Evolutionary conservation across 257 asterid genomes (phyloP), one percentile per base, ranked within the genome.

Genomic region (Leonotis leonurus): DNA sequence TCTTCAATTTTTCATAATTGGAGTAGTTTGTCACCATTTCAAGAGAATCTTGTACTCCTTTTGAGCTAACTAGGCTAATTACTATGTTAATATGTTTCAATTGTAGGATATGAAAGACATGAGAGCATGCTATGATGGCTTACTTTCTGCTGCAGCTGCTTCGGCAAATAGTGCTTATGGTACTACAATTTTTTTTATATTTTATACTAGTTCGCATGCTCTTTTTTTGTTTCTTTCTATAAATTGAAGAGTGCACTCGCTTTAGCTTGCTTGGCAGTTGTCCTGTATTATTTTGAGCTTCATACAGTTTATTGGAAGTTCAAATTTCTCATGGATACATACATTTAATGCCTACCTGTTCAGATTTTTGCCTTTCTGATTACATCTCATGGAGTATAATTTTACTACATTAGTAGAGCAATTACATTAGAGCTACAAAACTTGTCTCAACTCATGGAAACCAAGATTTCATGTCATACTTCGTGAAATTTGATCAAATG

Each of bases 101-200:
- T 76, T 65, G 63, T 80, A 89, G 95, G 95, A 89, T 70, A 87
- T 90, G 95, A 85, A 83, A 60, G 96, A 90, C 70, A 87, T 90
- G 95, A 78, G 89, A 75, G 74, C 78, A 55, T 85, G 96, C 81
- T 90, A 82, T 58, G 97, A 90, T 78, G 81, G 90, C 68, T 73
- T 90, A 46, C 97, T 90, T 60, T 90, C 93, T 65, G 97, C 97
- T 2, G 97, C 97, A 20, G 97, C 97, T 22, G 97, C 95, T 9
- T 81, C 95, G 9, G 83, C 96, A 30, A 90, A 90, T 60, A 83
- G 95, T 64, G 97, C 88, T 64, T 90, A 85, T 67, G 96, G 96
- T 90, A 83, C 41, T 33, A 53, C 32, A 56, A 29, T 21, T 13
- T 41, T 57, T 62, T 36, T 45, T 40, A 55, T 24, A 9, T 50